Evolutionary conservation across 108 stramenopile genomes (phyloP).

Genomic region (Skeletonema menzelii): DNA sequence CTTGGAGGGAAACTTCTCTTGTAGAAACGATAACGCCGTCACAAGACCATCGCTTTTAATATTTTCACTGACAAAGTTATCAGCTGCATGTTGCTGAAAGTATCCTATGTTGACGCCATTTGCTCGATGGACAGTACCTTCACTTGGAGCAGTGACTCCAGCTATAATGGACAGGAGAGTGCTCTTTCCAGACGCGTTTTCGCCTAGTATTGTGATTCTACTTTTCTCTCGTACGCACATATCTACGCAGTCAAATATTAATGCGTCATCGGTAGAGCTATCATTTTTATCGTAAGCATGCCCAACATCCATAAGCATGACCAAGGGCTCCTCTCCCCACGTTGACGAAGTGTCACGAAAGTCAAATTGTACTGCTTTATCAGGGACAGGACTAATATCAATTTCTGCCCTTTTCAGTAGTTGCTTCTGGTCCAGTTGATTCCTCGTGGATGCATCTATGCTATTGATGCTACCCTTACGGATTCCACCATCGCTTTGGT

Average conservation of each 20-base stretch:
- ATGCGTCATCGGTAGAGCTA: conserved; percentile 8
- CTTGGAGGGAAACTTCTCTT: conserved; percentile 51
- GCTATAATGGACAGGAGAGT: conserved; percentile 89
- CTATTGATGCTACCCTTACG: conserved; percentile 56
- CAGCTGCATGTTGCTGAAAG: conserved; percentile 86
- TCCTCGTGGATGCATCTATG: conserved; percentile 53
- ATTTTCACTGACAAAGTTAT: conserved; percentile 54
- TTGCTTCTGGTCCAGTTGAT: conserved; percentile 44
- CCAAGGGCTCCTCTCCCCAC: conserved; percentile 75
- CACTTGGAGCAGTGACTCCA: conserved; percentile 69
- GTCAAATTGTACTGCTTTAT: conserved; percentile 80
- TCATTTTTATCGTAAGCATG: conserved; percentile 33
- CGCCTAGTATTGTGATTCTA: conserved; percentile 72
- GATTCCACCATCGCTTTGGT: conserved; percentile 63
- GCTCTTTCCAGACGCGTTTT: conserved; percentile 87
- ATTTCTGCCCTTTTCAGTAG: conserved; percentile 52
- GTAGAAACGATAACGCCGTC: conserved; percentile 53
- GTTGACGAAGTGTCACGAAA: conserved; percentile 49
- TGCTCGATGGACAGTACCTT: conserved; percentile 81
- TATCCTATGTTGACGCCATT: conserved; percentile 74
- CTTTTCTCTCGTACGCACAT: conserved; percentile 70
- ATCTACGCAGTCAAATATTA: conserved; percentile 78
- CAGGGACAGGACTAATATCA: conserved; percentile 54
- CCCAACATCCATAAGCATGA: conserved; percentile 69
- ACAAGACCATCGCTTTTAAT: conserved; percentile 9